phyloP scores from a whole-genome alignment of 306 rosid genomes.

The Gleditsia sinensis region DNA sequence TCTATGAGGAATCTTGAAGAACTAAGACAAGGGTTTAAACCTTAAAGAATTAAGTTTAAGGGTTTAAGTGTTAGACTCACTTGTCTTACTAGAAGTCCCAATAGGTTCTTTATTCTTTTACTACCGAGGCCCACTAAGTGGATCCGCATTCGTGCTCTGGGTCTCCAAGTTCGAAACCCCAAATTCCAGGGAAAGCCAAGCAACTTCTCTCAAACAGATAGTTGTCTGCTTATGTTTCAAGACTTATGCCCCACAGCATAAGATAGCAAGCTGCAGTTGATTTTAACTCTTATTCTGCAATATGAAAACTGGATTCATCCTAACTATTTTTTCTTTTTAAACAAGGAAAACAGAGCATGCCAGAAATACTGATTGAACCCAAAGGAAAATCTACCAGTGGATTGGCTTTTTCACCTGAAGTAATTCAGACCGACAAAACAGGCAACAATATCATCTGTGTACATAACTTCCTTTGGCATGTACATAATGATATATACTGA shows the following conservation, averaged over 20 bases:
- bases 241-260: not conserved
- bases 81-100: too few relatives aligned
- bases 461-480: not conserved
- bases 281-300: not conserved
- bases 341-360: slow-evolving; percentile 5
- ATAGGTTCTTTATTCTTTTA: too few relatives aligned
- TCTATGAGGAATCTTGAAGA: too few relatives aligned
- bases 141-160: too few relatives aligned
- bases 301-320: not conserved
- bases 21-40: too few relatives aligned
- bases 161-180: too few relatives aligned
- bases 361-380: not conserved
- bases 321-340: not conserved
- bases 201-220: not conserved
- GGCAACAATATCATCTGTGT: slow-evolving; percentile 1
- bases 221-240: not conserved
- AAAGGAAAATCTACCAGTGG: slow-evolving; percentile 1
- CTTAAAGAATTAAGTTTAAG: too few relatives aligned
- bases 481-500: slow-evolving; percentile 1
- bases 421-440: not conserved
- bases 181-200: not conserved
- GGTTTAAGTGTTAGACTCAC: too few relatives aligned
- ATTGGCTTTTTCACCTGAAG: slow-evolving; percentile 1
- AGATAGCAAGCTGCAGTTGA: not conserved
- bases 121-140: too few relatives aligned